Percentiles rank a stretch among this genome's conserved stretches.
Evolutionary conservation across 2,329 filamentous ascomycete genomes (phyloP).

Genomic region (Trichophyton simii): DNA sequence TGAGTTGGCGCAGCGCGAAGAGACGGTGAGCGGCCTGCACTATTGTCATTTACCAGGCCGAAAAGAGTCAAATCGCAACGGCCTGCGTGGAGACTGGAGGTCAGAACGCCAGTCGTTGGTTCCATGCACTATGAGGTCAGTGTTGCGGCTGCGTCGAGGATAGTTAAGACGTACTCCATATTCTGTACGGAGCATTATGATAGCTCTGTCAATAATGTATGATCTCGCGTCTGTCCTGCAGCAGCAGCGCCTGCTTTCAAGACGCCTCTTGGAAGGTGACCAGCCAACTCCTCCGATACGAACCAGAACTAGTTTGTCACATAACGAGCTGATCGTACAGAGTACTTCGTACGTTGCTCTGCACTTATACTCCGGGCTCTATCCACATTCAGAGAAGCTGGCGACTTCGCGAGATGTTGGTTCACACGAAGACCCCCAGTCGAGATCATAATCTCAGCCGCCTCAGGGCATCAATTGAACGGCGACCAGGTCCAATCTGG

Average conservation of each 20-base stretch:
- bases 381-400: neutral
- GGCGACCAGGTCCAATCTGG: slow-evolving; percentile 4
- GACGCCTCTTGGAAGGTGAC: neutral
- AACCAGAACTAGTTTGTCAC: neutral
- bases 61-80: neutral
- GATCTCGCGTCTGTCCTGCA: neutral
- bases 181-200: neutral
- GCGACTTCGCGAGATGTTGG: neutral
- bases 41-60: neutral
- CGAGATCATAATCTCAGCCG: neutral
- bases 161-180: neutral
- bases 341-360: no score
- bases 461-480: neutral
- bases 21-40: neutral
- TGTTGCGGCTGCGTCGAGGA: neutral
- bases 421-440: neutral
- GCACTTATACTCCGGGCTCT: neutral
- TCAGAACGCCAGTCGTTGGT: neutral
- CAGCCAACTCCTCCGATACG: neutral
- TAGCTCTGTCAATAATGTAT: neutral
- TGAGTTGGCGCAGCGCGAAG: neutral
- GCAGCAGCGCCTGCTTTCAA: neutral
- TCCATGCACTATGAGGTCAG: slow-evolving; percentile 2
- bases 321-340: neutral
- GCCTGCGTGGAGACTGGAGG: neutral